phyloP scores from a whole-genome alignment of 2,329 filamentous ascomycete species.

The Verticillium isaacii region DNA sequence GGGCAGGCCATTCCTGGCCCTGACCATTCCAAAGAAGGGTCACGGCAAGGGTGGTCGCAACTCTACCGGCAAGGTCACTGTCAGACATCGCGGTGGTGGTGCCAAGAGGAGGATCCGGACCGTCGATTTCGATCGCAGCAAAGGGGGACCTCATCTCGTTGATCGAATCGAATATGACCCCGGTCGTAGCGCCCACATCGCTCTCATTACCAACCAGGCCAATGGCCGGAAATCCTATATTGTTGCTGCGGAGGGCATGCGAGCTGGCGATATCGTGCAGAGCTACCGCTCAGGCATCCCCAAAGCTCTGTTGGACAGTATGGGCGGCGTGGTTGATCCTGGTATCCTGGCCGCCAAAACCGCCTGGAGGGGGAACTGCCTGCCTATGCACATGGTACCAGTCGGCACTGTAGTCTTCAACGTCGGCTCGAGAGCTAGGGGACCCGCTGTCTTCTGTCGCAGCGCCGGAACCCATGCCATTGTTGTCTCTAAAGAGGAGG shows the following conservation, averaged over 20 bases:
- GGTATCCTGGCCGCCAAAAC: conserved; percentile 95
- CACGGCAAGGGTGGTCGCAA: conserved; percentile 92
- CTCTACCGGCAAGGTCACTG: conserved; percentile 76
- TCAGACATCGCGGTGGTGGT: conserved; percentile 89
- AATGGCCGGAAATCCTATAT: conserved; percentile 83
- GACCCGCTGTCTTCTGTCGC: conserved; percentile 84
- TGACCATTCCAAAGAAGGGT: conserved; percentile 91
- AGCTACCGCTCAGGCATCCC: conserved; percentile 91
- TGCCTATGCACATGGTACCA: conserved; percentile 93
- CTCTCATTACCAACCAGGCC: conserved; percentile 70
- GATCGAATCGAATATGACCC: conserved; percentile 97
- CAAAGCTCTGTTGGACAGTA: conserved; percentile 76
- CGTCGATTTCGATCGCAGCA: conserved; percentile 79
- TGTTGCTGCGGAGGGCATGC: conserved; percentile 88
- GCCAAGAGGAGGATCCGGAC: conserved; percentile 87
- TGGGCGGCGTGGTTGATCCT: conserved; percentile 90
- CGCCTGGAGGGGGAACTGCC: conserved; percentile 87
- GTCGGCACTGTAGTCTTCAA: conserved; percentile 91
- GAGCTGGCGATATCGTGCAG: conserved; percentile 85
- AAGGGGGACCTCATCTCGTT: conserved; percentile 78
- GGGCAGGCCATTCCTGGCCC: conserved; percentile 72
- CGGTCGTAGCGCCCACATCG: conserved; percentile 88
- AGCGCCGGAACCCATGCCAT: conserved; percentile 91
- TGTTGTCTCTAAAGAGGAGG: conserved; percentile 84
- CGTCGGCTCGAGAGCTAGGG: conserved; percentile 70